Evolutionary conservation across 208 protist species (phyloP).

Genomic region (Leishmania lainsoni): DNA sequence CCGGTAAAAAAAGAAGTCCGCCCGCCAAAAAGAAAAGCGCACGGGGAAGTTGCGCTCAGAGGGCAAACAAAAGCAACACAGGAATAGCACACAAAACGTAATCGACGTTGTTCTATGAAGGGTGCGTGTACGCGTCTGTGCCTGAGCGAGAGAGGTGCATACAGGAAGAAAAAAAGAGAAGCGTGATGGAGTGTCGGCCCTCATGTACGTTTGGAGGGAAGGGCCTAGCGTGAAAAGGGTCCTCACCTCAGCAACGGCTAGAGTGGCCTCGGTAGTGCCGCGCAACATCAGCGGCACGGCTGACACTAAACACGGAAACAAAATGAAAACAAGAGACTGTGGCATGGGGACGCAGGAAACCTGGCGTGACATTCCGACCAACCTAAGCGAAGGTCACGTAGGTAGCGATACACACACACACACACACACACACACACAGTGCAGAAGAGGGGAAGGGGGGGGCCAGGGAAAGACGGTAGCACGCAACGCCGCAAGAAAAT

Average conservation of each 20-base stretch:
- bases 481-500: background rate
- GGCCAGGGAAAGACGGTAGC: slow-evolving; percentile 10
- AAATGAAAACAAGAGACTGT: background rate
- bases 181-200: background rate
- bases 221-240: background rate
- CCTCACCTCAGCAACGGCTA: background rate
- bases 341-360: background rate
- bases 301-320: background rate
- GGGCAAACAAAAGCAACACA: background rate
- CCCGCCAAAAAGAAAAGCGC: background rate
- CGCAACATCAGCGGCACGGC: background rate
- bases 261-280: background rate
- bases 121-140: background rate
- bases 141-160: background rate
- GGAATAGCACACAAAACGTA: background rate
- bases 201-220: background rate
- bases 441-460: slow-evolving; percentile 7
- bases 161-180: slow-evolving; percentile 16
- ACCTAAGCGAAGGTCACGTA: background rate
- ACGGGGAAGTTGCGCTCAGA: background rate
- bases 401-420: background rate
- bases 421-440: background rate
- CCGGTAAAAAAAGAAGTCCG: background rate
- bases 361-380: background rate
- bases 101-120: slow-evolving; percentile 28